Base-by-base conservation (phyloP, 2,329 filamentous ascomycete species). In the Periconia macrospinosa region DNA sequence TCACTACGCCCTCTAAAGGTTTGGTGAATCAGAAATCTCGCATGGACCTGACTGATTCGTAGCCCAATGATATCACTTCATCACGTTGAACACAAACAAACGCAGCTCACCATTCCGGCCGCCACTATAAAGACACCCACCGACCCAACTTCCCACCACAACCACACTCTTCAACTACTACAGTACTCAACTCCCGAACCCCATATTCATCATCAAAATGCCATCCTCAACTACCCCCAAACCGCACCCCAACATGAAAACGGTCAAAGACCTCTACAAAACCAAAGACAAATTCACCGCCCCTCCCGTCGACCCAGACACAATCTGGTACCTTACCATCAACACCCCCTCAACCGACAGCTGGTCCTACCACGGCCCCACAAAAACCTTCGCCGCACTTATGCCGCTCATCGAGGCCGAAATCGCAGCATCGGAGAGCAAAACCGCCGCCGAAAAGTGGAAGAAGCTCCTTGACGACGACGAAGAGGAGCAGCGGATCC, bases 251-350 rank as follows among this genome's bases (percentile, higher is more conserved):
- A 33, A 8, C 30, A 13, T 13, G 30, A 37, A 13, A 37, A 37
- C 11, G 5, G 33, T 37, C 11, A 44, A 44, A 27, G 17, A 60
- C 23, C 63, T 62, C 13, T 15, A 20, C 30, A 40, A 37, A 17
- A 18, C 30, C 30, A n/a, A 3, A n/a, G 58, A 66, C 27, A 41
- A 57, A 50, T 57, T 63, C 49, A 42, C 55, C 37, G 45, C 50
- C 1, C 44, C 57, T 18, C 7, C 46, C 14, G 23, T 42, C 20
- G 15, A 30, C 9, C 19, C 50, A 1, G n/a, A 54, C 42, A 63
- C 63, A 10, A 54, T 65, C 55, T 58, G 58, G 55, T 69, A 68
- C 54, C 65, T 70, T 30, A 56, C 58, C 48, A 47, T 59, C 58
- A 64, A 47, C 8, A 57, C 55, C 1, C 67, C 63, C 0, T 62